Percentiles rank a stretch among this genome's conserved stretches.
These are phyloP conservation scores for Hanseniaspora thailandica DNA, from an alignment of 805 yeast genomes.

Conservation along the genomic window DNA sequence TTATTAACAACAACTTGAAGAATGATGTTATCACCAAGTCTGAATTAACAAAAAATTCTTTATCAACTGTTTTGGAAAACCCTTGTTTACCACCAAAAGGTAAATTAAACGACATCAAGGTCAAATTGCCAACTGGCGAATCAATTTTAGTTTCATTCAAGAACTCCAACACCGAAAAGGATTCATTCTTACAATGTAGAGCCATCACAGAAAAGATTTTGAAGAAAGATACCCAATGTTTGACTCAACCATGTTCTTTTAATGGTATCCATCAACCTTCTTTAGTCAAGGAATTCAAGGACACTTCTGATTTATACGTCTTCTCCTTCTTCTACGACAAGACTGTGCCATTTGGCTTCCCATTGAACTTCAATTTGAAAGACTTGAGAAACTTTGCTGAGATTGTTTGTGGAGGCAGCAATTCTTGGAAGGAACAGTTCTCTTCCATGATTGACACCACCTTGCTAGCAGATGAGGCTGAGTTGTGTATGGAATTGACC, in stretches of 20 bases:
- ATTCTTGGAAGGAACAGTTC: constrained; percentile 57
- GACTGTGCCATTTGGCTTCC: constrained; percentile 90
- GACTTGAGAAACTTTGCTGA: constrained; percentile 75
- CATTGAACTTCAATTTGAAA: constrained; percentile 69
- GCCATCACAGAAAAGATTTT: constrained; percentile 68
- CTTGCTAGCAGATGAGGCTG: constrained; percentile 65
- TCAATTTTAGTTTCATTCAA: constrained; percentile 46
- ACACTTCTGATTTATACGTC: constrained; percentile 65
- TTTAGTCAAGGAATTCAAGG: constrained; percentile 61
- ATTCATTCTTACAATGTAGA: constrained; percentile 73
- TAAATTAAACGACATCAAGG: constrained; percentile 46
- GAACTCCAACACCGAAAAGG: constrained; percentile 44
- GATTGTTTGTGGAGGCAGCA: constrained; percentile 75
- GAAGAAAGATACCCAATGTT: constrained; percentile 72
- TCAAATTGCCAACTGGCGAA: constrained; percentile 40
- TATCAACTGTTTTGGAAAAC: constrained; percentile 42
- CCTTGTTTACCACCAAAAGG: constrained; percentile 85
- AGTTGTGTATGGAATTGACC: constrained; percentile 87
- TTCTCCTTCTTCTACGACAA: constrained; percentile 94
- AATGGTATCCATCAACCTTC: constrained; percentile 97
- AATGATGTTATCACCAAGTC: constrained; percentile 31
- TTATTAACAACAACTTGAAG: constrained; percentile 43
- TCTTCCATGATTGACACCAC: constrained; percentile 58
- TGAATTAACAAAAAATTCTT: constrained; percentile 26
- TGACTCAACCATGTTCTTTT: constrained; percentile 76